Conservation (phyloP, 768 basidiomycete species). For the Nidularia pulvinata region DNA sequence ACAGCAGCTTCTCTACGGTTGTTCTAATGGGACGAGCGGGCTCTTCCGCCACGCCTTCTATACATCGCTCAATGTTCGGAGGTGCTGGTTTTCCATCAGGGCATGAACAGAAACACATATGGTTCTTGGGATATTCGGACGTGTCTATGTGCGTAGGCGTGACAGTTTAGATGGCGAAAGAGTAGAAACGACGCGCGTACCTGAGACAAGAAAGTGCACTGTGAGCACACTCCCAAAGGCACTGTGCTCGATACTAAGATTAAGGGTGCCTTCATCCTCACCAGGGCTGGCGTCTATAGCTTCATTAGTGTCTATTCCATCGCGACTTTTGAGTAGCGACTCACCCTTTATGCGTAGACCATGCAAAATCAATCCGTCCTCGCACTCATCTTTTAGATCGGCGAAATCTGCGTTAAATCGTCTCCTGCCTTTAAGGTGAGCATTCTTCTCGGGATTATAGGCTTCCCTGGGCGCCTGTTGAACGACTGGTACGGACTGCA, state of each 20-base stretch:
- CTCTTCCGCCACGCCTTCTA: too few species aligned
- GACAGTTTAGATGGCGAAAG: background rate
- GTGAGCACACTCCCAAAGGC: constrained; percentile 29
- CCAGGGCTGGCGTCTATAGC: constrained; percentile 45
- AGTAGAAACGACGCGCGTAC: constrained; percentile 19
- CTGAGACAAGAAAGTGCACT: constrained; percentile 48
- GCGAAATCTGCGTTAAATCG: constrained; percentile 58
- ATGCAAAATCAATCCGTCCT: constrained; percentile 28
- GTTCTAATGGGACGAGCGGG: too few species aligned
- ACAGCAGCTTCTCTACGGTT: constrained; percentile 42
- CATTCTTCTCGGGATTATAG: constrained; percentile 32
- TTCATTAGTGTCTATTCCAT: too few species aligned
- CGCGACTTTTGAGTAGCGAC: constrained; percentile 7
- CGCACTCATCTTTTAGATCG: constrained; percentile 37
- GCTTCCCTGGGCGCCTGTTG: too few species aligned
- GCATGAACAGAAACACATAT: constrained; percentile 57
- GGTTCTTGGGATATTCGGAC: constrained; percentile 63
- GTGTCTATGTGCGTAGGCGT: constrained; percentile 38
- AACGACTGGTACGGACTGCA: too few species aligned
- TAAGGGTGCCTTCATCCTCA: constrained; percentile 69
- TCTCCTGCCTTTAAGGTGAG: constrained; percentile 53
- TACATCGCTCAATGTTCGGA: too few species aligned
- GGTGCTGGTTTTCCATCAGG: constrained; percentile 24
- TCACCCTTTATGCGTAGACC: constrained; percentile 41
- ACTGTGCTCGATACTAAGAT: constrained; percentile 38